A percentile compares a stretch with the other conserved stretches of the same genome.
These are phyloP conservation scores for Russula brevipes DNA, from an alignment of 768 basidiomycete species.

Conservation along the genomic window DNA sequence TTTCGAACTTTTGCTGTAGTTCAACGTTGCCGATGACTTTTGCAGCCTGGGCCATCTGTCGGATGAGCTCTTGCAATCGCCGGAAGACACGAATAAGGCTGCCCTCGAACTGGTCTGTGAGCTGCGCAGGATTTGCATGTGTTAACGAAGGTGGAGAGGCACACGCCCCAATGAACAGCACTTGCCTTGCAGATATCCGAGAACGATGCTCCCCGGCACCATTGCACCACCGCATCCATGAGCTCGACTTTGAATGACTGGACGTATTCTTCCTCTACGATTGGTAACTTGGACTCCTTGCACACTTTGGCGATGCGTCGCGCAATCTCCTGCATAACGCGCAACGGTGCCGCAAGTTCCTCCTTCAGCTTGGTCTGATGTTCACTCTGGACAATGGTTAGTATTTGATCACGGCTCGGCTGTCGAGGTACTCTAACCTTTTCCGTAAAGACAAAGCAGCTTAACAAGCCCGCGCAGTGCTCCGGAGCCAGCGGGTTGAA, in stretches of 20 bases:
- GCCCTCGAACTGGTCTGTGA: conserved; percentile 96
- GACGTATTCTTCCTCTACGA: conserved; percentile 94
- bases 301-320: conserved; percentile 95
- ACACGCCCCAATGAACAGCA: not conserved
- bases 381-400: conserved; percentile 57
- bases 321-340: conserved; percentile 94
- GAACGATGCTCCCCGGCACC: conserved; percentile 98
- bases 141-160: not conserved
- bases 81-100: conserved; percentile 95
- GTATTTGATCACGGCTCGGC: not conserved
- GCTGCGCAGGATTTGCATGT: conserved; percentile 38
- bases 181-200: conserved; percentile 91
- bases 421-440: conserved; percentile 52
- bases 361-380: conserved; percentile 83
- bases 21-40: conserved; percentile 96
- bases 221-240: conserved; percentile 96
- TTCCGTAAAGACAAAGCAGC: conserved; percentile 96
- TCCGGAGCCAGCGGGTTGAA: conserved; percentile 90
- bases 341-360: conserved; percentile 86
- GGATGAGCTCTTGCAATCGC: conserved; percentile 85
- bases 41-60: conserved; percentile 94
- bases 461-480: conserved; percentile 88
- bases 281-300: conserved; percentile 81
- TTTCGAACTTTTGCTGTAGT: conserved; percentile 89
- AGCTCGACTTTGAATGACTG: conserved; percentile 96